These are phyloP conservation scores for Ophiostoma triangulosporum DNA, from an alignment of 2,329 filamentous ascomycete species.

Conservation along the genomic window DNA sequence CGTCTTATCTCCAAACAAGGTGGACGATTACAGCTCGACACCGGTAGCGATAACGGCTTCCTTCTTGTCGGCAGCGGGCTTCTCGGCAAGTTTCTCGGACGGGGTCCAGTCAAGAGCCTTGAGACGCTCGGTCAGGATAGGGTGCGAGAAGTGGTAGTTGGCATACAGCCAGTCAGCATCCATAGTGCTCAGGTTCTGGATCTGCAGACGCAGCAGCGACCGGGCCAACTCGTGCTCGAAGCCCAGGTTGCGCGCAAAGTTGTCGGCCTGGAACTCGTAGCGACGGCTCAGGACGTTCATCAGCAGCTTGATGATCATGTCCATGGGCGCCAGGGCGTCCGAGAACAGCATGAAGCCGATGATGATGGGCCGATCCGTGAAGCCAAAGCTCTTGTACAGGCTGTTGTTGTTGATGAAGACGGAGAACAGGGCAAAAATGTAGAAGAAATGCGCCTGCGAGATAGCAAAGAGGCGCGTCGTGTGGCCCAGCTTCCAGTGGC, in stretches of 20 bases:
- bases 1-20: too few relatives aligned
- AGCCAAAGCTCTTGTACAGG: conserved; percentile 84
- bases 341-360: conserved; percentile 97
- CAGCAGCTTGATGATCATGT: conserved; percentile 83
- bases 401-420: conserved; percentile 94
- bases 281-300: conserved; percentile 93
- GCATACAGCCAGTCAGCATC: conserved; percentile 98
- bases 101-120: conserved; percentile 83
- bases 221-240: conserved; percentile 71
- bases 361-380: conserved; percentile 78
- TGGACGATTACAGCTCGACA: conserved; percentile 46
- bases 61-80: conserved; percentile 15
- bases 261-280: conserved; percentile 93
- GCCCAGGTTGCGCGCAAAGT: conserved; percentile 73
- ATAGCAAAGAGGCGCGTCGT: conserved; percentile 85
- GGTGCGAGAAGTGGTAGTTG: conserved; percentile 96
- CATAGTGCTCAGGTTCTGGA: conserved; percentile 97
- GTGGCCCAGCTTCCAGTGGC: conserved; percentile 93
- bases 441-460: conserved; percentile 86
- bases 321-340: conserved; percentile 86
- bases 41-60: conserved; percentile 55
- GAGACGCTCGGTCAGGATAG: conserved; percentile 84
- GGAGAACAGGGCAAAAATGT: conserved; percentile 91
- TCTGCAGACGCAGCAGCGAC: conserved; percentile 91
- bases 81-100: conserved; percentile 29